Conservation (phyloP, 1,139 yeast species). For the Kurtzmaniella natalensis region DNA sequence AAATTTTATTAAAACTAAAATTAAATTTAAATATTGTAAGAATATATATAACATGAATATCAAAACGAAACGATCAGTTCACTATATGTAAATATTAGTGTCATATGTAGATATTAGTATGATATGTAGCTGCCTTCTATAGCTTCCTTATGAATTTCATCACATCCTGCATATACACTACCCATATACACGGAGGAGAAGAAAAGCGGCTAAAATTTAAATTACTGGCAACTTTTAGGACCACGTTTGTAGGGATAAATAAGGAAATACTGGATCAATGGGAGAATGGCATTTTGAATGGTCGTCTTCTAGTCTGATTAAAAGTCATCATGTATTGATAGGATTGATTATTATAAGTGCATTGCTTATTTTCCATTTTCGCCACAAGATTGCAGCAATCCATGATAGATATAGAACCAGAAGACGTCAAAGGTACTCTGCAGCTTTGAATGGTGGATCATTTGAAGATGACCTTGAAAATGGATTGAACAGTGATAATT, state of each 20-base stretch:
- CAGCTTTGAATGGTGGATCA: conserved; percentile 17
- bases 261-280: background rate
- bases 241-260: conserved; percentile 2
- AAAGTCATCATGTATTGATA: conserved; percentile 11
- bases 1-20: no score
- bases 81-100: no score
- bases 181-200: no score
- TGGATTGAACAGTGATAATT: conserved; percentile 62
- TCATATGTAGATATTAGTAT: no score
- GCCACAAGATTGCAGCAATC: conserved; percentile 20
- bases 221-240: no score
- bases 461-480: conserved; percentile 58
- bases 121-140: no score
- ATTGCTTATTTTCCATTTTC: conserved; percentile 19
- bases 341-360: conserved; percentile 10
- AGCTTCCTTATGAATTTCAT: no score
- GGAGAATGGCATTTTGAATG: background rate
- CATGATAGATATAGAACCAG: conserved; percentile 24
- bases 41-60: no score
- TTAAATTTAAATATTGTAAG: no score
- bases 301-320: conserved; percentile 1
- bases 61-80: no score
- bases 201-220: no score
- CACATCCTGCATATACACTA: no score
- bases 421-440: conserved; percentile 18